Conservation (phyloP, 2,329 filamentous ascomycete genomes). For the Orbilia javanica region DNA sequence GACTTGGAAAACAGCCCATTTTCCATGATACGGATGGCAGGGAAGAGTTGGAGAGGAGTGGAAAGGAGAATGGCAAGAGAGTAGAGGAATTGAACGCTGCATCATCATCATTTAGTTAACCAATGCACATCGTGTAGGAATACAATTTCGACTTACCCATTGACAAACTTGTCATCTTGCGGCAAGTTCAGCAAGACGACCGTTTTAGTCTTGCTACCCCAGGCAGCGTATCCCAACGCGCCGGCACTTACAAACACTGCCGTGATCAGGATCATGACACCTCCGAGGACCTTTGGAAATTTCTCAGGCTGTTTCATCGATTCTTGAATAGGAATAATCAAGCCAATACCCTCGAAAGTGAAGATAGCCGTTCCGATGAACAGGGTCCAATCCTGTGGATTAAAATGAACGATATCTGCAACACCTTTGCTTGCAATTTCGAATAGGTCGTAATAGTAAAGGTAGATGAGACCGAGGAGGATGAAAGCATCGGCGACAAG, state of each 20-base stretch:
- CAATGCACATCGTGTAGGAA: background rate
- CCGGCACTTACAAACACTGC: slow-evolving; percentile 91
- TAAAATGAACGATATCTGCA: slow-evolving; percentile 90
- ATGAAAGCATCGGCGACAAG: slow-evolving; percentile 95
- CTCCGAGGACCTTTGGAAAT: slow-evolving; percentile 87
- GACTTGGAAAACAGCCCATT: slow-evolving; percentile 79
- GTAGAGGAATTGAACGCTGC: slow-evolving; percentile 88
- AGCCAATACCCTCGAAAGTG: slow-evolving; percentile 96
- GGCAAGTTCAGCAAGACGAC: slow-evolving; percentile 96
- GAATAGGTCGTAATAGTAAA: slow-evolving; percentile 94
- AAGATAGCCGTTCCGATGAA: slow-evolving; percentile 99
- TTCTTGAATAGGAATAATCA: slow-evolving; percentile 98
- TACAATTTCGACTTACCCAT: slow-evolving; percentile 68
- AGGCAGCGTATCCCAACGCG: slow-evolving; percentile 93
- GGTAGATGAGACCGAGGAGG: slow-evolving; percentile 87
- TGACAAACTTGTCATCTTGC: slow-evolving; percentile 94
- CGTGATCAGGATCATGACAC: slow-evolving; percentile 95
- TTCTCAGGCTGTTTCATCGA: slow-evolving; percentile 93
- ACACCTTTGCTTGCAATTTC: slow-evolving; percentile 80
- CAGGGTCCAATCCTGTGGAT: slow-evolving; percentile 90
- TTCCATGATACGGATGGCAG: slow-evolving; percentile 94
- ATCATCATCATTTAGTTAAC: background rate
- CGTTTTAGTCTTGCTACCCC: slow-evolving; percentile 93
- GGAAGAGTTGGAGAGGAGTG: slow-evolving; percentile 96
- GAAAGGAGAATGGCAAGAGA: slow-evolving; percentile 96